Evolutionary conservation across 192 early-diverging fungal genomes (phyloP).

Genomic region (Coemansia aciculifera): DNA sequence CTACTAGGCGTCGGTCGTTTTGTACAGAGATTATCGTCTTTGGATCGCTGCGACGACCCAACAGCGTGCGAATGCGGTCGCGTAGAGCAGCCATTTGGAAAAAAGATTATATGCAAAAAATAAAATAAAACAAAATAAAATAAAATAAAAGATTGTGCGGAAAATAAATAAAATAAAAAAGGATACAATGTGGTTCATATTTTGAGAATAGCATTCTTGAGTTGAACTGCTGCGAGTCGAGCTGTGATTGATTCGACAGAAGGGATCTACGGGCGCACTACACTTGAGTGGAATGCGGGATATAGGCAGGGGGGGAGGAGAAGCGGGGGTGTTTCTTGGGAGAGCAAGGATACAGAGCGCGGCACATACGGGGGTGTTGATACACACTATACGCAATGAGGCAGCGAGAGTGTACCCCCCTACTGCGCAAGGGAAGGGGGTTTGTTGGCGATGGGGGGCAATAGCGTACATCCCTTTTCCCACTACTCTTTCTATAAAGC

Average conservation of each 20-base stretch:
- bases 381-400: constrained; percentile 30
- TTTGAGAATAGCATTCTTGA: neutral
- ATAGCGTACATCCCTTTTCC: constrained; percentile 1
- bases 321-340: neutral
- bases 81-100: constrained; percentile 11
- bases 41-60: constrained; percentile 18
- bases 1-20: constrained; percentile 41
- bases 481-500: constrained; percentile 11
- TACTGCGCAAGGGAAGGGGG: neutral
- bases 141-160: neutral
- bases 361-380: neutral
- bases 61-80: constrained; percentile 29
- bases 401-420: constrained; percentile 22
- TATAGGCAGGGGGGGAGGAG: neutral
- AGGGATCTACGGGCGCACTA: constrained; percentile 10
- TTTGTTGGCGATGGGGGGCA: neutral
- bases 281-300: constrained; percentile 3
- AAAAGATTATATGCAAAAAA: neutral
- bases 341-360: neutral
- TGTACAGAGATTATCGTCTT: constrained; percentile 40
- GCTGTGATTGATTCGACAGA: neutral
- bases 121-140: too few species aligned
- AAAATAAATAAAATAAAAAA: too few species aligned
- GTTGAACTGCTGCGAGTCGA: constrained; percentile 7
- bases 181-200: neutral